phyloP scores from a whole-genome alignment of 768 basidiomycete genomes.

The Plicaturopsis crispa region DNA sequence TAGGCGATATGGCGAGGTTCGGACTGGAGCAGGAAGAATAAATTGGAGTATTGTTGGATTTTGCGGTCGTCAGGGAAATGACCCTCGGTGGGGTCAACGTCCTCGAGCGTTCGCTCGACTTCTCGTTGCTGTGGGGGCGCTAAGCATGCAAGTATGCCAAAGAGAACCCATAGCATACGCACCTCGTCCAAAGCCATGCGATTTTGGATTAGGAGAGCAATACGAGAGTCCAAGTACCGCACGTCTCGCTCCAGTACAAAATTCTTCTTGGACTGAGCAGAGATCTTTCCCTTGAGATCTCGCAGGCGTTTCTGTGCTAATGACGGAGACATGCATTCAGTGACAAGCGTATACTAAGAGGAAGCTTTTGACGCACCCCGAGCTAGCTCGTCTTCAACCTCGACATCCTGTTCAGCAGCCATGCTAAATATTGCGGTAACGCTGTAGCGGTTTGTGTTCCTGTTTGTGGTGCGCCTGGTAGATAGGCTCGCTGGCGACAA shows the following conservation, averaged over 20 bases:
- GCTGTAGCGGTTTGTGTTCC: slow-evolving; percentile 94
- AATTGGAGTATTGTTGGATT: slow-evolving; percentile 93
- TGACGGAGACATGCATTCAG: slow-evolving; percentile 4
- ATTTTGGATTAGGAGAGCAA: slow-evolving; percentile 96
- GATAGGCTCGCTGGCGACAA: slow-evolving; percentile 60
- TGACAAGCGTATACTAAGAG: slow-evolving; percentile 3
- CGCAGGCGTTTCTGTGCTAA: slow-evolving; percentile 94
- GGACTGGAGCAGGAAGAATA: slow-evolving; percentile 97
- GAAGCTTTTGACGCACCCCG: slow-evolving; percentile 53
- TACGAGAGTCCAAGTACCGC: slow-evolving; percentile 94
- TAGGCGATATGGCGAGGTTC: slow-evolving; percentile 97
- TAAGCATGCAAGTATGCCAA: slow-evolving; percentile 2
- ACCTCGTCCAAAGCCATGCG: slow-evolving; percentile 96
- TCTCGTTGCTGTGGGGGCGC: slow-evolving; percentile 69
- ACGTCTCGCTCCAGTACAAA: slow-evolving; percentile 99
- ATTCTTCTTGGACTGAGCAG: slow-evolving; percentile 99
- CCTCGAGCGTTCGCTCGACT: slow-evolving; percentile 92
- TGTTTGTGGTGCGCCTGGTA: slow-evolving; percentile 73
- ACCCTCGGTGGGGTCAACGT: slow-evolving; percentile 88
- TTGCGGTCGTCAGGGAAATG: slow-evolving; percentile 93
- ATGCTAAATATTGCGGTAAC: slow-evolving; percentile 95
- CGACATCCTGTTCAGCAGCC: slow-evolving; percentile 97
- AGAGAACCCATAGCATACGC: slow-evolving; percentile 16
- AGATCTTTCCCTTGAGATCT: slow-evolving; percentile 94
- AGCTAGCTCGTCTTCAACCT: slow-evolving; percentile 95